Percentiles rank a stretch among this genome's conserved stretches.
phyloP scores from a whole-genome alignment of 257 asterid species.

The Schizonepeta tenuifolia region DNA sequence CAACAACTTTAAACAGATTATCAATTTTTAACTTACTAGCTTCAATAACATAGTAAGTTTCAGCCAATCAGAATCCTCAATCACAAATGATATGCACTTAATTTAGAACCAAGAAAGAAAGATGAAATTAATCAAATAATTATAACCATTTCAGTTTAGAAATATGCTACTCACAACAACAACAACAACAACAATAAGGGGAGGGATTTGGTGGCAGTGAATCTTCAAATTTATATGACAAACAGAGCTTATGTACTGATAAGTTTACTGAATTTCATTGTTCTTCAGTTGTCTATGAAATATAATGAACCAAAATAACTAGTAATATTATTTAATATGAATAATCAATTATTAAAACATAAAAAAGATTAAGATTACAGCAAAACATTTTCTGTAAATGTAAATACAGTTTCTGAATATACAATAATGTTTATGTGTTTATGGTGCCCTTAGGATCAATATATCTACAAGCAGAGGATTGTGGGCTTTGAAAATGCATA shows the following conservation, averaged over 20 bases:
- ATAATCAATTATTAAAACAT: neutral
- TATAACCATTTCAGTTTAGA: neutral
- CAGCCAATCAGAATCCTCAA: neutral
- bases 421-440: too few species aligned
- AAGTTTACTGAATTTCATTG: neutral
- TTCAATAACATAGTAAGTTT: neutral
- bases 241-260: neutral
- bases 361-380: neutral
- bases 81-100: constrained; percentile 8
- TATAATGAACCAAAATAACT: neutral
- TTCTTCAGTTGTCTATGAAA: constrained; percentile 2
- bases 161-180: neutral
- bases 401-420: neutral
- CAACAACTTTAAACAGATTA: neutral
- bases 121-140: neutral
- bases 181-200: neutral
- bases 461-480: too few species aligned
- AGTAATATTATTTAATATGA: neutral
- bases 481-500: too few species aligned
- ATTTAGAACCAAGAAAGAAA: constrained; percentile 5
- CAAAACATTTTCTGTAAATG: neutral
- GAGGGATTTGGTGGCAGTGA: neutral
- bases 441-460: too few species aligned
- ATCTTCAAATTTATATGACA: neutral
- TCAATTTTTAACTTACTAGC: neutral